Base-by-base conservation (phyloP, 495 filamentous ascomycete species). In the Penicillium dipodomyicola region DNA sequence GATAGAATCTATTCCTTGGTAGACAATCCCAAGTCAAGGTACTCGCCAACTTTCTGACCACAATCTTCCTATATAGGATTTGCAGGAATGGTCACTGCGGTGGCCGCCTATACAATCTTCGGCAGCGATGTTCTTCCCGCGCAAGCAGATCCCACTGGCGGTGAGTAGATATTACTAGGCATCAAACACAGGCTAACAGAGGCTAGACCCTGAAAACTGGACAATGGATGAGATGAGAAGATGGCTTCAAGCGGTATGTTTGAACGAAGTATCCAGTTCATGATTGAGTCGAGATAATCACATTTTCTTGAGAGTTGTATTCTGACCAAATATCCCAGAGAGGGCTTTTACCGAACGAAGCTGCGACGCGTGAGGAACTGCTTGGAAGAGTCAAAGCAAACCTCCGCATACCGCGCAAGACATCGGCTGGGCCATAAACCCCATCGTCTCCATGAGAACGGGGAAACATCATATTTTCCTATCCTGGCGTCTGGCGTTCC, bases 31-130 rank as follows among this genome's bases (percentile, higher is more conserved):
- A 48, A 25, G 15, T 20, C 27, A 48, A 46, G 22, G 1, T 14
- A 35, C 8, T 10, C 0, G 14, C 2, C 20, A 20, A 22, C 11
- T 45, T n/a, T 58, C 53, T 64, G 64, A 63, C 52, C 32, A 53
- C 50, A 49, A 40, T n/a, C 19, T 42, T 30, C 44, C 30, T 41
- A 52, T 54, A 7, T 57, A 78, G 77, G 76, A 1, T 96, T 96
- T 69, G 82, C 88, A 15, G 90, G 89, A 22, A 83, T 96, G 59
- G 85, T 96, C 41, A 88, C 90, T 3, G 91, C 88, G 3, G 92
- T 88, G 7, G 87, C 92, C 6, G 87, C 81, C 17, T 96, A 87
- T 85, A 80, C 86, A 3, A 95, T 96, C 57, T 90, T 87, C 87
- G 88, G 89, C 49, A 80, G 82, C 25, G 89, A 91, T 56, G 80